A percentile compares a stretch with the other conserved stretches of the same genome.
phyloP scores from a whole-genome alignment of 768 basidiomycete species.

The Gymnopilus junonius region DNA sequence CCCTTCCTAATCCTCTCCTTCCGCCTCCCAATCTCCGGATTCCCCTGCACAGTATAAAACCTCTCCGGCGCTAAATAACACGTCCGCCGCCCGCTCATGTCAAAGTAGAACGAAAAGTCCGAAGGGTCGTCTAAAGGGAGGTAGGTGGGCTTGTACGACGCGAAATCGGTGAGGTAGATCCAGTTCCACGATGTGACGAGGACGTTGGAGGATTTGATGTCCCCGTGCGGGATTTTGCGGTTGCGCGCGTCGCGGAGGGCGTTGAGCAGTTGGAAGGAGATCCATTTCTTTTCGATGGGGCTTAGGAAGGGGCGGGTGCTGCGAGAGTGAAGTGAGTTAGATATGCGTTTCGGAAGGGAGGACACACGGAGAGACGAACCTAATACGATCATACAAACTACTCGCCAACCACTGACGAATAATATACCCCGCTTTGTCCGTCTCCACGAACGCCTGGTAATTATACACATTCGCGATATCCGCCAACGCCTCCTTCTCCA shows the following conservation, averaged over 20 bases:
- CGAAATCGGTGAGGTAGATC: constrained; percentile 95
- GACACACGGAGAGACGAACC: constrained; percentile 58
- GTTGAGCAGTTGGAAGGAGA: constrained; percentile 89
- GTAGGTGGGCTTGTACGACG: constrained; percentile 93
- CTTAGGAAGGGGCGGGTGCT: constrained; percentile 97
- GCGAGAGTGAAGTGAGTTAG: constrained; percentile 5
- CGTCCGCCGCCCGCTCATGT: constrained; percentile 89
- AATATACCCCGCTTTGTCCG: constrained; percentile 94
- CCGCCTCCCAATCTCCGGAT: constrained; percentile 71
- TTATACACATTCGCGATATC: constrained; percentile 90
- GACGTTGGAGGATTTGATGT: constrained; percentile 97
- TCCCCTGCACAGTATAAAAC: constrained; percentile 79
- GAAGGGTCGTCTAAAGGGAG: constrained; percentile 96
- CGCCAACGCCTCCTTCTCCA: constrained; percentile 80
- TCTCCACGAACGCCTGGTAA: constrained; percentile 90
- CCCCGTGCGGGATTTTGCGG: constrained; percentile 93
- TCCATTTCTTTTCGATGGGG: constrained; percentile 96
- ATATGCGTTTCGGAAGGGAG: background rate
- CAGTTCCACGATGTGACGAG: constrained; percentile 96
- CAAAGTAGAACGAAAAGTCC: constrained; percentile 98
- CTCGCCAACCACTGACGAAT: constrained; percentile 94
- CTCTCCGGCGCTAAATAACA: constrained; percentile 97
- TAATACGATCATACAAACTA: constrained; percentile 96
- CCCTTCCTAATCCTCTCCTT: constrained; percentile 59
- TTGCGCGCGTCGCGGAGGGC: constrained; percentile 83